Evolutionary conservation across 495 filamentous ascomycete species (phyloP), one percentile per base, ranked within the genome.

Genomic region (Lasiosphaeriaceae sp.): DNA sequence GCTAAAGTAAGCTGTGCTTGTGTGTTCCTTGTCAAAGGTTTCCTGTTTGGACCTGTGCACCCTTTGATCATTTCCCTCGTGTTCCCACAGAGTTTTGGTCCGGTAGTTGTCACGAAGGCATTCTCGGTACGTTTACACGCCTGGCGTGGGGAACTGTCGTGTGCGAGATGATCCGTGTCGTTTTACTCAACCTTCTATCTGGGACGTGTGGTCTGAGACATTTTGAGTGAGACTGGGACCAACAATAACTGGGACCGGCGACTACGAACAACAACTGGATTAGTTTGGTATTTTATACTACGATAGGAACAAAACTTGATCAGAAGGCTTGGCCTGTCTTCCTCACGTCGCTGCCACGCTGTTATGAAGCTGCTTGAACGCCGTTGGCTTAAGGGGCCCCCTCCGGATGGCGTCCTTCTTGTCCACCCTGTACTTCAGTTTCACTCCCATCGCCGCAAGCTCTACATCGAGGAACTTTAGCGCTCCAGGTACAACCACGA

Each of bases 401-500:
- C 72, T 73, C 52, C 73, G 73, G 37, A 73, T 67, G 54, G 61
- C 69, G 52, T 80, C 77, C 60, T 73, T 76, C 45, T 80, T 85
- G 47, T 80, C 84, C 31, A 97, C 83, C 72, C 86, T 86, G 72
- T 94, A 98, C 79, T 68, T 71, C 43, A 71, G 29, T 51, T 71
- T 71, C 14, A 70, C 66, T 26, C 69, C 69, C 67, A 71, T 97
- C 43, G 91, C 89, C 43, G 90, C 89, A 60, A 98, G 75, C 69
- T 98, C 94, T 6, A 96, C 92, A 78, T 98, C 94, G 58, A 98
- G 69, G 77, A 90, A 97, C 72, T 86, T 87, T 62, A 98, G 72
- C 47, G 96, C 94, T 53, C 92, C 93, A 0, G 94, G 94, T 49
- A 98, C 89, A 50, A 89, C 91, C 57, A 97, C 91, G 47, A 93